Evolutionary conservation across 257 asterid genomes (phyloP), one percentile per base, ranked within the genome.

Genomic region (Fraxinus quadrangulata): DNA sequence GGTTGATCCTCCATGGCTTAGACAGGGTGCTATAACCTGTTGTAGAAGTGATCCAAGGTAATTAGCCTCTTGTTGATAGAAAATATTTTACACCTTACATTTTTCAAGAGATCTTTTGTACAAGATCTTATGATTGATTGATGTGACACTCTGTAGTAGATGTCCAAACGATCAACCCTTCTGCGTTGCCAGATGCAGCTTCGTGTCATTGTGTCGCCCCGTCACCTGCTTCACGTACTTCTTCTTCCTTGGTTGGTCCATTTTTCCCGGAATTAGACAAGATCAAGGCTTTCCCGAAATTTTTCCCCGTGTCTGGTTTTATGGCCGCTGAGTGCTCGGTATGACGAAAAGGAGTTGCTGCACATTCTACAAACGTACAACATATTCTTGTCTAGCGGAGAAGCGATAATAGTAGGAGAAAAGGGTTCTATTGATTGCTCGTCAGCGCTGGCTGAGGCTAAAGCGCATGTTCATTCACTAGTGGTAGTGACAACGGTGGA

Each of bases 241-340:
- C 68, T 80, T 85, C 74, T 75, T 85, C 31, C 82, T 83, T 28
- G 86, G 39, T 3, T 77, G 77, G 28, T 87, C 91, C 63, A 85
- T 77, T 77, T 34, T 84, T 86, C 6, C 88, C 85, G 0, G 80
- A 76, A 67, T 79, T 86, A 0, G 90, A 86, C 6, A 80, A 70
- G 56, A 80, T 67, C 67, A 86, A 73, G 1, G 88, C 85, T 34
- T 87, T 87, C 12, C 85, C 86, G 30, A 89, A 87, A 77, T 78
- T 87, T n/a, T n/a, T n/a, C n/a, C n/a, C n/a, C n/a, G 88, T 95
- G 99, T 86, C 97, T 92, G 33, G 98, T 96, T 63, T 95, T 95
- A 82, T 95, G 99, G 13, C 98, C 99, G 45, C 98, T 98, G 30
- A 95, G 87, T 0, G 99, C 98, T 73, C 93, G 99, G 80, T 90